These are phyloP conservation scores for Gastrolobium villosum DNA, from an alignment of 306 rosid species.

Conservation along the genomic window DNA sequence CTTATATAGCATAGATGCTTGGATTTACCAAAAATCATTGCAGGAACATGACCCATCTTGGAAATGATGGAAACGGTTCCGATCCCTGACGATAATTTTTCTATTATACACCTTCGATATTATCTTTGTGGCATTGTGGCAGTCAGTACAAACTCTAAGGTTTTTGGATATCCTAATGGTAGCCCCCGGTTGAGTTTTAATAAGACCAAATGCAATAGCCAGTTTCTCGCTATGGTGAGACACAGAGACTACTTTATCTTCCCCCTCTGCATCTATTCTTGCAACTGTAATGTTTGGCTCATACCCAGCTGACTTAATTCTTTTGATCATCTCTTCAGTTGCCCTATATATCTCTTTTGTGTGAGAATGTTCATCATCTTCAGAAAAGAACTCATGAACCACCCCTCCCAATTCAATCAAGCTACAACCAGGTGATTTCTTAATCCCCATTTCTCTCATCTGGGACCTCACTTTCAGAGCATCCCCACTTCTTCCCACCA, in stretches of 20 bases:
- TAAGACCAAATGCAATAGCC: constrained; percentile 72
- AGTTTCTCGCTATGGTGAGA: constrained; percentile 80
- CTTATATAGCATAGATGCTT: not conserved
- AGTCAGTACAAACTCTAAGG: constrained; percentile 67
- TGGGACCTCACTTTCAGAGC: constrained; percentile 60
- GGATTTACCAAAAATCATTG: constrained; percentile 68
- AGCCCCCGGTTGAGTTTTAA: constrained; percentile 59
- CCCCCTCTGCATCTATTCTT: constrained; percentile 77
- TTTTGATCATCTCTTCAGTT: constrained; percentile 62
- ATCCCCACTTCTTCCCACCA: constrained; percentile 60
- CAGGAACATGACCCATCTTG: constrained; percentile 72
- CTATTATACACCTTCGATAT: constrained; percentile 64
- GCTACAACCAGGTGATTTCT: constrained; percentile 73
- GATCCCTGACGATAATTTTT: constrained; percentile 65
- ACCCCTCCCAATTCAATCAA: constrained; percentile 66
- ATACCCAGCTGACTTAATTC: constrained; percentile 61
- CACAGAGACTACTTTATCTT: constrained; percentile 60
- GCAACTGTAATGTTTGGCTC: constrained; percentile 64
- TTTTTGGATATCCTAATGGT: constrained; percentile 67
- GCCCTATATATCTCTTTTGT: constrained; percentile 63
- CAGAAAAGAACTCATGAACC: constrained; percentile 68
- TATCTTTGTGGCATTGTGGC: constrained; percentile 70
- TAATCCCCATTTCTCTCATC: constrained; percentile 61
- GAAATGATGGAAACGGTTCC: constrained; percentile 74
- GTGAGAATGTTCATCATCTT: constrained; percentile 60